These are phyloP conservation scores for Cyberlindnera petersonii DNA, from an alignment of 805 yeast species.

Conservation along the genomic window DNA sequence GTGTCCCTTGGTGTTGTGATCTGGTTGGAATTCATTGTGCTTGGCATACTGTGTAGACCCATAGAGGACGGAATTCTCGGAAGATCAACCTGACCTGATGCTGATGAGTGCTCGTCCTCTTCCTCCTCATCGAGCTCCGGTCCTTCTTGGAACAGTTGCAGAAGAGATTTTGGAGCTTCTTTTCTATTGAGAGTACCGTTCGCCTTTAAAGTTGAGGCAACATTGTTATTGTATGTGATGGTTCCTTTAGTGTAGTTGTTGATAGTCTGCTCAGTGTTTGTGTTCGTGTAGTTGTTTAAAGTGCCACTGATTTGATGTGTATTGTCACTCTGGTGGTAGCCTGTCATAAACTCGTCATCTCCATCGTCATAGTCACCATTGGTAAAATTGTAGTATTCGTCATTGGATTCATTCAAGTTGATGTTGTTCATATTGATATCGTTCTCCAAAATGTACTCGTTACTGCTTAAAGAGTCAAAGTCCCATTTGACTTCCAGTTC, in stretches of 20 bases:
- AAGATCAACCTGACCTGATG: conserved; percentile 13
- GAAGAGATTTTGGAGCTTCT: conserved; percentile 69
- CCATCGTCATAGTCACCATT: conserved; percentile 27
- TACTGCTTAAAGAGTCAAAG: conserved; percentile 74
- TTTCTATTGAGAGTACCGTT: conserved; percentile 31
- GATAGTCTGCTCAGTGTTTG: conserved; percentile 15
- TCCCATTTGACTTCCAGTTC: conserved; percentile 73
- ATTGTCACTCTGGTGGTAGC: conserved; percentile 21
- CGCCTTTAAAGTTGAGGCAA: conserved; percentile 25
- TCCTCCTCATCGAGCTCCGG: conserved; percentile 31
- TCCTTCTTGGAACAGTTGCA: conserved; percentile 62
- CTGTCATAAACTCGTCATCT: conserved; percentile 28
- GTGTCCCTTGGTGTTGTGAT: conserved; percentile 33
- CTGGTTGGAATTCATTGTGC: conserved; percentile 8
- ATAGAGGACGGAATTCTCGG: conserved; percentile 23
- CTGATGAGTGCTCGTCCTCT: conserved; percentile 9
- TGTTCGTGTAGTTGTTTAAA: conserved; percentile 21
- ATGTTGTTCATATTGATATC: conserved; percentile 47
- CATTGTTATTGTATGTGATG: conserved; percentile 26
- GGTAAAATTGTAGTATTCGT: conserved; percentile 25
- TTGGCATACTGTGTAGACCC: conserved; percentile 18
- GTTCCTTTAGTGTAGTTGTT: conserved; percentile 30
- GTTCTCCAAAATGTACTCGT: conserved; percentile 70
- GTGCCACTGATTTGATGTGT: conserved; percentile 15
- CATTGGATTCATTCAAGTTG: conserved; percentile 22